Percentiles rank a stretch among this genome's conserved stretches.
Evolutionary conservation across 495 filamentous ascomycete genomes (phyloP).

Genomic region (Neurospora sp.): DNA sequence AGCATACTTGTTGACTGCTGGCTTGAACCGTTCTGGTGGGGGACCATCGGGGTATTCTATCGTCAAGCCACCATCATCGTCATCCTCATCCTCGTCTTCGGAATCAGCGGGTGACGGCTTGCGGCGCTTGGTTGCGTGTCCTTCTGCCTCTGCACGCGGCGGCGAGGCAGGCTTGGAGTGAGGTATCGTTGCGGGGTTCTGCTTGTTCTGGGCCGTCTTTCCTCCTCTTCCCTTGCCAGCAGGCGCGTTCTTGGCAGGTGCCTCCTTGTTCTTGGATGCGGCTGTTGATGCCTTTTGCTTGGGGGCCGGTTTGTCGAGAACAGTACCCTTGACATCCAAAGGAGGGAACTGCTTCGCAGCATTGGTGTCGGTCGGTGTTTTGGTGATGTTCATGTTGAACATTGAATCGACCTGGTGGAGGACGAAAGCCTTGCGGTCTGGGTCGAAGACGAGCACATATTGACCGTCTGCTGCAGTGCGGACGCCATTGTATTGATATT

Average conservation of each 20-base stretch:
- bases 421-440: constrained; percentile 42
- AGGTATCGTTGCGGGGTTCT: constrained; percentile 3
- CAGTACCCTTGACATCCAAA: constrained; percentile 20
- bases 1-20: constrained; percentile 19
- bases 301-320: constrained; percentile 1
- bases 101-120: constrained; percentile 16
- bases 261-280: constrained; percentile 12
- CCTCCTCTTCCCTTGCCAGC: constrained; percentile 12
- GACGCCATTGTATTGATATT: constrained; percentile 40
- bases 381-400: constrained; percentile 48
- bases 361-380: constrained; percentile 30
- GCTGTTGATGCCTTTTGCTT: constrained; percentile 14
- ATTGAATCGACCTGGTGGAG: constrained; percentile 48
- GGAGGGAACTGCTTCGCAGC: constrained; percentile 33
- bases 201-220: constrained; percentile 16
- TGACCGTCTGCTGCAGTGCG: constrained; percentile 38
- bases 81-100: constrained; percentile 34
- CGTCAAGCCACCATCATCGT: constrained; percentile 34
- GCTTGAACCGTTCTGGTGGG: constrained; percentile 9
- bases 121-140: constrained; percentile 5
- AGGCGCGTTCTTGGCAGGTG: constrained; percentile 15
- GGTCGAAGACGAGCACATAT: constrained; percentile 46
- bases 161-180: background rate
- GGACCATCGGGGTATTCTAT: constrained; percentile 36
- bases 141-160: background rate